Evolutionary conservation across 495 filamentous ascomycete genomes (phyloP), one percentile per base, ranked within the genome.

Genomic region (Lophiostoma macrostomum): DNA sequence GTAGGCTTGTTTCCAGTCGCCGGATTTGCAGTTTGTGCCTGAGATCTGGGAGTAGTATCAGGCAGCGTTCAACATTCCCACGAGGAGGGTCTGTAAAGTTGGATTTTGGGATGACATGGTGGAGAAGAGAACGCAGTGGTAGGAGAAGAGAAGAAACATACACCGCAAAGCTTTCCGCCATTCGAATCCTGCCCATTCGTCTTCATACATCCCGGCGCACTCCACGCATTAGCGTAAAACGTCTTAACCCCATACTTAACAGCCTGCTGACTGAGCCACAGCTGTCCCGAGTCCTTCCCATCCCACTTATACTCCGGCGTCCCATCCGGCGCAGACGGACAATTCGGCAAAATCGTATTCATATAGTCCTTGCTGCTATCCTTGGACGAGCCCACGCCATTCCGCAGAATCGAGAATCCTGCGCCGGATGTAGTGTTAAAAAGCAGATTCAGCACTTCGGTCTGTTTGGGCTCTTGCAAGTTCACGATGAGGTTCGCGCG

Each of bases 401-500:
- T 62, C 32, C 58, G 53, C 14, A 62, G 20, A 25, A 62, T 62
- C 10, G 53, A 50, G 42, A 62, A 62, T 0, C 58, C 58, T 8
- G 58, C 58, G 16, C 58, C 58, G 13, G 48, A 18, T 10, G 53
- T 58, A 24, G 47, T 62, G 43, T 58, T 62, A 36, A 58, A 62
- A 19, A 62, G 58, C 4, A 62, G 48, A 25, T 62, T 34, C 4
- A 62, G 42, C 13, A 62, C 34, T 38, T 57, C 47, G 22, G 46
- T 47, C 20, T 55, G 46, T 60, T 75, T 73, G 10, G 62, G 64
- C 61, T 70, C 70, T 14, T 66, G 60, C 56, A 78, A 69, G 61
- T 76, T 74, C 38, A 71, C 70, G 64, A 78, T 73, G 16, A 62
- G 46, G 24, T 57, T 58, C 0, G 58, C 58, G 37, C 54, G 58